Base-by-base conservation (phyloP, 208 protist species). In the Angomonas ambiguus region DNA sequence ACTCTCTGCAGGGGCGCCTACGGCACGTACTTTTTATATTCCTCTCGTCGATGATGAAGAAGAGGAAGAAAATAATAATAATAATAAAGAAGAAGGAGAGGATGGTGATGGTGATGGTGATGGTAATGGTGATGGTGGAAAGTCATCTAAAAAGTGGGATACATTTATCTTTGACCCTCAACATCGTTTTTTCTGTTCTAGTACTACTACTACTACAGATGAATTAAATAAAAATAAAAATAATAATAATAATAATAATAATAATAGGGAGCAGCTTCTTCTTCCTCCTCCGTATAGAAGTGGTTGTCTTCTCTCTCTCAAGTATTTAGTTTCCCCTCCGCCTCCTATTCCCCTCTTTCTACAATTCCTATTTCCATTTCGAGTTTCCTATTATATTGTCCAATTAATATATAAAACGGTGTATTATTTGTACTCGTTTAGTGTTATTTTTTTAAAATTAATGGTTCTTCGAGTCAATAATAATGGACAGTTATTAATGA, bases 401-500 rank as follows among this genome's bases (percentile, higher is more conserved):
- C 72, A 71, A 55, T 85, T 83, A 18, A 18, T 84, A 24, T 95
- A 95, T 70, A 71, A 80, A 18, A 63, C 78, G 1, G 67, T 77
- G 16, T 62, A 56, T 24, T 71, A 74, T 53, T 48, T 70, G 2
- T 18, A 82, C 18, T 53, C 77, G 8, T 95, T 91, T 63, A 24
- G 67, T 0, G 70, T 76, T 60, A 42, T 85, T 11, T 51, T 86
- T 41, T 55, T 85, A n/a, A 68, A 82, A 20, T 71, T 76, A 2
- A 85, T 72, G 18, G 68, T 76, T 16, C 78, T 87, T 25, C 72
- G 81, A 27, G 82, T 96, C 48, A 96, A 87, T 76, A 65, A 51
- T n/a, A 71, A 81, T 51, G 87, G 86, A 1, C 80, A 91, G 71
- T 72, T 93, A 13, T 48, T 84, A 1, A 61, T 93, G 55, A 82